Evolutionary conservation across 2,329 filamentous ascomycete species (phyloP), one percentile per base, ranked within the genome.

Genomic region (Chaetomium globosum): DNA sequence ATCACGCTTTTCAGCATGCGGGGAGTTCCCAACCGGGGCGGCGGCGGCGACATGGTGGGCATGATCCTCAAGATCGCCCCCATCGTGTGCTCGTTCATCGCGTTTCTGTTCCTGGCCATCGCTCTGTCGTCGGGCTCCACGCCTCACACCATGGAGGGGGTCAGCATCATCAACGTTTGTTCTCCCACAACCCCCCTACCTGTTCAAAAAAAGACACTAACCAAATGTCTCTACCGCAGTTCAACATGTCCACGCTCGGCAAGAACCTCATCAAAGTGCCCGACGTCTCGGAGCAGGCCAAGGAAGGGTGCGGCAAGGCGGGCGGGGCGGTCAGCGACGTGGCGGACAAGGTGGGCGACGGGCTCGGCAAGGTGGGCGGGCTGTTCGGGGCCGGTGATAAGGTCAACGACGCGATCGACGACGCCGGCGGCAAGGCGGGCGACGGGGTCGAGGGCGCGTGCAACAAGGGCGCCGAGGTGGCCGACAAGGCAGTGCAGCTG

Each of bases 211-310:
- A 39, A 39, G 39, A 19, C 43, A 51, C 28, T 63, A 6, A 64
- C 54, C 9, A 3, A 31, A 8, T 10, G 61, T 1, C 31, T 31
- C 3, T 19, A 9, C 2, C 26, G 4, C 33, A 80, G 78, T 74
- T 80, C 66, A 80, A 81, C 72, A 78, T 78, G 64, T 79, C 79
- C 21, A 70, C 72, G 16, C 75, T 81, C 39, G 79, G 78, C 31
- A 74, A 77, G 51, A 75, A 78, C 59, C 73, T 79, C 21, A 67
- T 80, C 61, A 55, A 66, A 13, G 31, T 16, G 1, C 33, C 71
- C 74, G 12, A 71, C 70, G 1, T 67, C 68, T 23, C 63, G 56
- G 56, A n/a, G 28, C 55, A 43, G 12, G 60, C 63, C 30, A 54
- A 60, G 28, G 53, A 46, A 6, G 67, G 4, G 46, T 66, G 65